Conservation (phyloP, 257 asterid genomes). For the Datura wrightii region DNA sequence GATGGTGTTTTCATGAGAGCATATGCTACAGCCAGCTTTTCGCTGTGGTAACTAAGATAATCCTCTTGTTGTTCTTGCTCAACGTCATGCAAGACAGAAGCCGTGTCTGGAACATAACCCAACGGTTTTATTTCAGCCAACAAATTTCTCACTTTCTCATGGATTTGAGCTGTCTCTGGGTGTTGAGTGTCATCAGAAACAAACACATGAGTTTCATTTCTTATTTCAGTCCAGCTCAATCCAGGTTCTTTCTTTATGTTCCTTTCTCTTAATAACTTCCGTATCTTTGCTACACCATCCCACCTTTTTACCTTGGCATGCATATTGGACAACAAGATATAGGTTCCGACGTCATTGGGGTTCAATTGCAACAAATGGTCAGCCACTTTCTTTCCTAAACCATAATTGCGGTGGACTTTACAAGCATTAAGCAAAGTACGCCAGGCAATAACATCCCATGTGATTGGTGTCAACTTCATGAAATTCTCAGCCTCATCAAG, state of each 20-base stretch:
- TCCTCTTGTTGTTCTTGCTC: constrained; percentile 83
- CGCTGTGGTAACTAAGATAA: constrained; percentile 73
- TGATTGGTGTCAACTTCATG: constrained; percentile 58
- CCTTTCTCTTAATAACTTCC: constrained; percentile 65
- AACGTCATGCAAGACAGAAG: constrained; percentile 72
- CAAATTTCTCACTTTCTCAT: constrained; percentile 57
- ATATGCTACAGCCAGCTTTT: constrained; percentile 86
- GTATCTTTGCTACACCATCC: constrained; percentile 65
- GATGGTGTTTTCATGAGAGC: constrained; percentile 79
- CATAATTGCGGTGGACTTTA: constrained; percentile 63
- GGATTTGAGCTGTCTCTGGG: constrained; percentile 60
- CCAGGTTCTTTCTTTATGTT: constrained; percentile 91
- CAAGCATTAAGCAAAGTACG: constrained; percentile 89
- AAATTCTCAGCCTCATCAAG: constrained; percentile 75
- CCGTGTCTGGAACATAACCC: constrained; percentile 67
- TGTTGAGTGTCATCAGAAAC: constrained; percentile 67
- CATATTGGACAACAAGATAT: constrained; percentile 73
- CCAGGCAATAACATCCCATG: constrained; percentile 81
- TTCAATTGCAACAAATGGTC: constrained; percentile 55
- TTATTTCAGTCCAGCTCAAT: constrained; percentile 86
- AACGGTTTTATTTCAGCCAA: constrained; percentile 60
- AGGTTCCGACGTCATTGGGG: constrained; percentile 77
- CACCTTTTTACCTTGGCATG: constrained; percentile 79
- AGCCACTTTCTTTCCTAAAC: constrained; percentile 65
- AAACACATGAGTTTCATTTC: constrained; percentile 66